Percentiles rank a stretch among this genome's conserved stretches.
Conservation (phyloP, 23 red algal genomes). For the Pyropia haitanensis region DNA sequence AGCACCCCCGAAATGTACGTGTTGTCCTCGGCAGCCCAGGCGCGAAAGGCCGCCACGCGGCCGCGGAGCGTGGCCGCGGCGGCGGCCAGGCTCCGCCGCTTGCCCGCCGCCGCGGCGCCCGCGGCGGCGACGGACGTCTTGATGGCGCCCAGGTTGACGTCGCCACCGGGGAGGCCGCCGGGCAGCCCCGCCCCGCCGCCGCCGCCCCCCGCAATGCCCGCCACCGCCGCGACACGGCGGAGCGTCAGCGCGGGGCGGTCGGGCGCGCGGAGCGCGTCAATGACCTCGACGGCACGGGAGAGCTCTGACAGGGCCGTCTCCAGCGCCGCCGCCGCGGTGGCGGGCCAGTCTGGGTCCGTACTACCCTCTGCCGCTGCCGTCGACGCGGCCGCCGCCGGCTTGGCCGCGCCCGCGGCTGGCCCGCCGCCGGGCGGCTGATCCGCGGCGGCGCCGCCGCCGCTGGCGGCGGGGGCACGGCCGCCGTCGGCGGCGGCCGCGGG, state of each 20-base stretch:
- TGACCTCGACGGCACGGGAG: slow-evolving; percentile 23
- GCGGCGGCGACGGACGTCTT: slow-evolving; percentile 2
- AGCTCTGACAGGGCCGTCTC: slow-evolving; percentile 43
- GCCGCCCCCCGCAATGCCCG: slow-evolving; percentile 19
- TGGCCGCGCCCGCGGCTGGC: too few relatives aligned
- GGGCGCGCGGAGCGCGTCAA: slow-evolving; percentile 35
- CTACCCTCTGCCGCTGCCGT: too few relatives aligned
- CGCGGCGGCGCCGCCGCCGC: too few relatives aligned
- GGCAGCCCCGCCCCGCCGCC: slow-evolving; percentile 6
- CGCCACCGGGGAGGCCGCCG: neutral
- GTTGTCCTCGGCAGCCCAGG: slow-evolving; percentile 37
- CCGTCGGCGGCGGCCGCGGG: slow-evolving; percentile 23
- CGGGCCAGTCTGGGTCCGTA: slow-evolving; percentile 8
- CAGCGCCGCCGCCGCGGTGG: slow-evolving; percentile 13
- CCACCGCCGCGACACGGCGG: neutral
- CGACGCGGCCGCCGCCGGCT: too few relatives aligned
- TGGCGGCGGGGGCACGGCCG: neutral
- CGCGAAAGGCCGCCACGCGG: slow-evolving; percentile 8
- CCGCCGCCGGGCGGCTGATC: too few relatives aligned
- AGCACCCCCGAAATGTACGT: slow-evolving; percentile 32
- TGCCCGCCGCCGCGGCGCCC: slow-evolving; percentile 19
- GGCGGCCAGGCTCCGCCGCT: slow-evolving; percentile 16
- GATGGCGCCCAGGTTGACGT: neutral
- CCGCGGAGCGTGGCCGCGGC: slow-evolving; percentile 12
- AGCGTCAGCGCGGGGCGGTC: neutral